Percentiles rank a stretch among this genome's conserved stretches.
phyloP scores from a whole-genome alignment of 1,284 basidiomycete species.

The Erythrobasidium hasegawianum region DNA sequence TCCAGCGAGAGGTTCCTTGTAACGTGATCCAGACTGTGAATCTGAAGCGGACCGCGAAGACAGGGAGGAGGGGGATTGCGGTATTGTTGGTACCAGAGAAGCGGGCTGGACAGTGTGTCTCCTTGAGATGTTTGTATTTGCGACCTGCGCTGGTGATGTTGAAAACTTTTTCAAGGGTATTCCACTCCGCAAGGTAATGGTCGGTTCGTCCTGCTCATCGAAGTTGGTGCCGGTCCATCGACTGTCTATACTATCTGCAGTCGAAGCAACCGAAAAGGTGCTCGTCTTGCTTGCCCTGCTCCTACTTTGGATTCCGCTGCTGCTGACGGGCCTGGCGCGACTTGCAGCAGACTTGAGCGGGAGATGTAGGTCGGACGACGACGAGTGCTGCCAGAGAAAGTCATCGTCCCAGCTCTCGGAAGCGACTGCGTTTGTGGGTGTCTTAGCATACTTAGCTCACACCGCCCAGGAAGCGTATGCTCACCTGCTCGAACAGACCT shows the following conservation, averaged over 20 bases:
- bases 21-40: too few species aligned
- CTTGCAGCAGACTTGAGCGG: slow-evolving; percentile 8
- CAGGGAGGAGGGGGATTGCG: not conserved
- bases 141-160: not conserved
- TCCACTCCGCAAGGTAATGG: slow-evolving; percentile 16
- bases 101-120: not conserved
- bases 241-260: slow-evolving; percentile 1
- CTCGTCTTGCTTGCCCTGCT: not conserved
- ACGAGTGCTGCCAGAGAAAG: slow-evolving; percentile 35
- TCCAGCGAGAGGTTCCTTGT: not conserved
- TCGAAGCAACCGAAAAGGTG: not conserved
- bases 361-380: slow-evolving; percentile 24
- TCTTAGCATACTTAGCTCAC: too few species aligned
- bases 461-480: not conserved
- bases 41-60: too few species aligned
- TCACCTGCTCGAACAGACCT: slow-evolving; percentile 17
- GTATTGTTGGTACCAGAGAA: not conserved
- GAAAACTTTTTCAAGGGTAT: not conserved
- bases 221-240: not conserved
- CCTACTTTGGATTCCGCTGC: not conserved
- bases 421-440: not conserved
- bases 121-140: not conserved
- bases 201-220: slow-evolving; percentile 31
- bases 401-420: slow-evolving; percentile 35
- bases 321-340: not conserved